A percentile compares a stretch with the other conserved stretches of the same genome.
phyloP scores from a whole-genome alignment of 2,329 filamentous ascomycete genomes.

The Beauveria sp. region DNA sequence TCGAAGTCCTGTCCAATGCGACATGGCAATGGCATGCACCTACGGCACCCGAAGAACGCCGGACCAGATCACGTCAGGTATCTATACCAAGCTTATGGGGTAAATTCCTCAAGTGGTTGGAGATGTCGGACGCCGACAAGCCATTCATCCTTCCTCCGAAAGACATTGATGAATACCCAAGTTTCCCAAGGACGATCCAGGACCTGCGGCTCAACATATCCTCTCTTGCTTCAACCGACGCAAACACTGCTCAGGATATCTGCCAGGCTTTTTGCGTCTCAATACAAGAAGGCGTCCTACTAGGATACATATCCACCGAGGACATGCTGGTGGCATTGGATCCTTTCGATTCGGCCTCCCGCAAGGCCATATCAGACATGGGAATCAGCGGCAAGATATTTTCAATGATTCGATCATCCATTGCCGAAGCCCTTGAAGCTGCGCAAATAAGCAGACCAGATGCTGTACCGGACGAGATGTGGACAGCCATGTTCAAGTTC shows the following conservation, averaged over 20 bases:
- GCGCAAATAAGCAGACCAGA: neutral
- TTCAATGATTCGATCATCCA: neutral
- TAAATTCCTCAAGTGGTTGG: constrained; percentile 24
- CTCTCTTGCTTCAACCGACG: neutral
- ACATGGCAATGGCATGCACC: constrained; percentile 48
- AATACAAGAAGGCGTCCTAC: neutral
- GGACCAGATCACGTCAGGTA: constrained; percentile 17
- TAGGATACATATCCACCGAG: neutral
- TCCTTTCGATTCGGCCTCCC: neutral
- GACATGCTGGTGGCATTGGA: constrained; percentile 1
- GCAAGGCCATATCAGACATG: neutral
- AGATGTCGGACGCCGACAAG: constrained; percentile 18
- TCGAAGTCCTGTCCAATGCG: constrained; percentile 36
- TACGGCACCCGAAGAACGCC: constrained; percentile 22
- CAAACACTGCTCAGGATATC: neutral
- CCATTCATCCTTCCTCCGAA: constrained; percentile 15
- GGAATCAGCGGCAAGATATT: neutral
- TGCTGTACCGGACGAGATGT: constrained; percentile 3
- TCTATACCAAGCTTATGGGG: constrained; percentile 18
- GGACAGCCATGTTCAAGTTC: constrained; percentile 5
- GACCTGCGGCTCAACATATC: neutral
- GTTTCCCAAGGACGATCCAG: neutral
- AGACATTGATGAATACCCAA: neutral
- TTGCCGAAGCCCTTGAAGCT: neutral
- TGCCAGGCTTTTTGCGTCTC: neutral